These are phyloP conservation scores for Seminavis robusta DNA, from an alignment of 108 stramenopile species.

Conservation along the genomic window DNA sequence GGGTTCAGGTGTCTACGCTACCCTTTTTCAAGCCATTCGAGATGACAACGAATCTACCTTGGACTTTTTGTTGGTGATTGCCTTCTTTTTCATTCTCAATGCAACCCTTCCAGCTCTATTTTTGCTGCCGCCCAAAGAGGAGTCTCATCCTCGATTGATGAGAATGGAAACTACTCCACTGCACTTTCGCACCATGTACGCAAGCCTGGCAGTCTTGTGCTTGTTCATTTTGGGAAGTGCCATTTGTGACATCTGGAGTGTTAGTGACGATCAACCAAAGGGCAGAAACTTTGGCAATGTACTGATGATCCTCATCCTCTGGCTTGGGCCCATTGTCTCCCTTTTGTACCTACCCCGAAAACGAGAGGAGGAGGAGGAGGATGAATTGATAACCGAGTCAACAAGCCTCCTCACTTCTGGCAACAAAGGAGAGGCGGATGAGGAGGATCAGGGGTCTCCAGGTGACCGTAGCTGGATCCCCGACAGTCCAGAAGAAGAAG, in stretches of 20 bases:
- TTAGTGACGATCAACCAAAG: too few relatives aligned
- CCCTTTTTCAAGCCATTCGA: slow-evolving; percentile 57
- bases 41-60: slow-evolving; percentile 27
- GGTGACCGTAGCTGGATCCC: slow-evolving; percentile 5
- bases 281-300: too few relatives aligned
- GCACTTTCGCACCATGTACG: slow-evolving; percentile 70
- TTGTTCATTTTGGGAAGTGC: slow-evolving; percentile 50
- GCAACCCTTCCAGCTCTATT: slow-evolving; percentile 58
- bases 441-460: slow-evolving; percentile 1
- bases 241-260: too few relatives aligned
- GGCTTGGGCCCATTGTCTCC: slow-evolving; percentile 64
- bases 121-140: slow-evolving; percentile 47
- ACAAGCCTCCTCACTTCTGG: not conserved
- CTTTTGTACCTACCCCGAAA: slow-evolving; percentile 41
- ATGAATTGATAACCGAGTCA: slow-evolving; percentile 14
- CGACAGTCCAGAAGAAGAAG: slow-evolving; percentile 29
- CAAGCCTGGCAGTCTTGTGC: slow-evolving; percentile 49
- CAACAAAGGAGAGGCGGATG: slow-evolving; percentile 5
- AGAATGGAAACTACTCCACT: slow-evolving; percentile 36
- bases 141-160: too few relatives aligned
- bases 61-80: slow-evolving; percentile 82
- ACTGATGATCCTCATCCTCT: too few relatives aligned
- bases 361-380: too few relatives aligned
- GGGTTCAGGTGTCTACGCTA: slow-evolving; percentile 59
- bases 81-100: slow-evolving; percentile 55